Evolutionary conservation across 139 green algal genomes (phyloP).

Genomic region (Micractinium sp.): DNA sequence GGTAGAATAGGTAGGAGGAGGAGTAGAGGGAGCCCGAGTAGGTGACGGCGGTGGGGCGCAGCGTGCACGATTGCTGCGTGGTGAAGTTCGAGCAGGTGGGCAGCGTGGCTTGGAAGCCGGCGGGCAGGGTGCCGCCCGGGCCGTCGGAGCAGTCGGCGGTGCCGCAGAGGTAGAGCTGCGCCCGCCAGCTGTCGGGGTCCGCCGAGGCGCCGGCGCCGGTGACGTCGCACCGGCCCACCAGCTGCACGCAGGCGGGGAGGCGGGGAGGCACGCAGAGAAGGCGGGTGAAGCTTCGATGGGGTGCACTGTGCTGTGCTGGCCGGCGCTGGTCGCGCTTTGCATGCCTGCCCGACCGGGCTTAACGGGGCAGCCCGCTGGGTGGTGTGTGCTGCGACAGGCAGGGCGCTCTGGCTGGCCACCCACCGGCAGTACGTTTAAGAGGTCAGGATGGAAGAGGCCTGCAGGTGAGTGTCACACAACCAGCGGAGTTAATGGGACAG

Average conservation of each 20-base stretch:
- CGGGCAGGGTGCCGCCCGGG: not conserved
- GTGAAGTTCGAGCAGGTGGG: conserved; percentile 1
- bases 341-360: not conserved
- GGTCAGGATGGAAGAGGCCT: not conserved
- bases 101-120: not conserved
- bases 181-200: not conserved
- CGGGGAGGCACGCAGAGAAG: not conserved
- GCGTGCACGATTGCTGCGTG: not conserved
- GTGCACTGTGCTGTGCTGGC: not conserved
- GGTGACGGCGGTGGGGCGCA: not conserved
- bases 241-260: not conserved
- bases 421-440: not conserved
- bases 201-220: not conserved
- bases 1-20: not conserved
- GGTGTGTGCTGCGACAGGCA: not conserved
- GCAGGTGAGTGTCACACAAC: not conserved
- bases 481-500: not conserved
- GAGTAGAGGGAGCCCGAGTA: not conserved
- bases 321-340: not conserved
- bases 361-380: not conserved
- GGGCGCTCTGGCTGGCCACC: not conserved
- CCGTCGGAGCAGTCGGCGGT: not conserved
- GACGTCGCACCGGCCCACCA: not conserved
- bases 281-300: no score
- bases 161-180: conserved; percentile 16